Evolutionary conservation across 176 grass and related monocot species (phyloP).

Genomic region (Cocos nucifera): DNA sequence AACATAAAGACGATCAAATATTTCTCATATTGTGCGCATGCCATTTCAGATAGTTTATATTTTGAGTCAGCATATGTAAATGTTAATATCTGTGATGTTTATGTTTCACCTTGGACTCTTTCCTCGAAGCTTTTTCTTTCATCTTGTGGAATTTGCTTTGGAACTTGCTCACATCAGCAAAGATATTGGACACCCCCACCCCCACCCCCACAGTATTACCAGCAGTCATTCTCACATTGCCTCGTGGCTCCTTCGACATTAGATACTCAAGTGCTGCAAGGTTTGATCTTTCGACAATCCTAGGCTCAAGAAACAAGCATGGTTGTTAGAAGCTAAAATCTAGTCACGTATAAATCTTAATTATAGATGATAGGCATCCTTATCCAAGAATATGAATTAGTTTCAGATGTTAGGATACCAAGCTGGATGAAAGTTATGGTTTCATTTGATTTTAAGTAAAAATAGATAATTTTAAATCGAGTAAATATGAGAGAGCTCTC

Average conservation of each 20-base stretch:
- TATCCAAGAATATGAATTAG: too few relatives aligned
- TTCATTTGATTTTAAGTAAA: too few relatives aligned
- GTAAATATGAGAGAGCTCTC: background rate
- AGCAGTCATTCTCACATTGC: conserved; percentile 66
- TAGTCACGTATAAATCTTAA: too few relatives aligned
- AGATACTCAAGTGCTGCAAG: conserved; percentile 82
- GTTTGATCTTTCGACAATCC: conserved; percentile 63
- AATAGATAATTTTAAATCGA: too few relatives aligned
- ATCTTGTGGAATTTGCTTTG: conserved; percentile 49
- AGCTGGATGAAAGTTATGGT: too few relatives aligned
- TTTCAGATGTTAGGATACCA: background rate
- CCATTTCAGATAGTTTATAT: too few relatives aligned
- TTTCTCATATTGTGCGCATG: too few relatives aligned
- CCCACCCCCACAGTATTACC: conserved; percentile 46
- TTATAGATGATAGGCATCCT: too few relatives aligned
- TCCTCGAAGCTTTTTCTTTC: conserved; percentile 46
- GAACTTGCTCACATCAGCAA: conserved; percentile 66
- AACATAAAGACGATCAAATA: too few relatives aligned
- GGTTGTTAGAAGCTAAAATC: too few relatives aligned
- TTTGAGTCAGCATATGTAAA: too few relatives aligned
- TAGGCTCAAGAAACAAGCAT: background rate
- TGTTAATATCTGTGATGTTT: background rate
- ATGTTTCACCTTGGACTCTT: conserved; percentile 43
- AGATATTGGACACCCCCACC: conserved; percentile 51
- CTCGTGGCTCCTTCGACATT: conserved; percentile 84